A percentile compares a stretch with the other conserved stretches of the same genome.
Conservation (phyloP, 805 yeast genomes). For the Myxozyma nipponensis region DNA sequence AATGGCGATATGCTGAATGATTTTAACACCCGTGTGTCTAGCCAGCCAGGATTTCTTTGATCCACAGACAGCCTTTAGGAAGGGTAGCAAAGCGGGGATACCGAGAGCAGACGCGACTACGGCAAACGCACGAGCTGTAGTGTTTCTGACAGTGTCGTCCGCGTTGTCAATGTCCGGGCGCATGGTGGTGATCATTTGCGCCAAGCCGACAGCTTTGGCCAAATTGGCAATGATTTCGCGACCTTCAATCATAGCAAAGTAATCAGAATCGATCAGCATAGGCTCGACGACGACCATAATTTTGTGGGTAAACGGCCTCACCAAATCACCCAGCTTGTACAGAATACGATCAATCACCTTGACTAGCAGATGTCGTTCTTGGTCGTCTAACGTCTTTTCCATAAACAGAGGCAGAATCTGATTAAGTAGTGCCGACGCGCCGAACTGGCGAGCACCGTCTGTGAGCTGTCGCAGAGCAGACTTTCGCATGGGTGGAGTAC, state of each 20-base stretch:
- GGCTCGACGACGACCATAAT: conserved; percentile 75
- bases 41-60: conserved; percentile 78
- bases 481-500: conserved; percentile 65
- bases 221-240: conserved; percentile 71
- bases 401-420: conserved; percentile 71
- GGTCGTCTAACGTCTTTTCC: conserved; percentile 70
- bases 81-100: conserved; percentile 66
- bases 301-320: conserved; percentile 70
- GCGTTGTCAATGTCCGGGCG: conserved; percentile 78
- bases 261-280: conserved; percentile 71
- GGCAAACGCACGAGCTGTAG: conserved; percentile 76
- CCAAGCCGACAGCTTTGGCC: conserved; percentile 76
- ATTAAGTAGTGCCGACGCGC: conserved; percentile 65
- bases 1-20: conserved; percentile 70
- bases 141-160: conserved; percentile 75
- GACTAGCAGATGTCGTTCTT: conserved; percentile 76
- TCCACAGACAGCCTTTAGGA: conserved; percentile 71
- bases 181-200: conserved; percentile 71
- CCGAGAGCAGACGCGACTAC: conserved; percentile 81
- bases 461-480: conserved; percentile 62
- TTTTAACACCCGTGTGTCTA: conserved; percentile 75
- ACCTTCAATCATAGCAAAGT: conserved; percentile 70
- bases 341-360: conserved; percentile 70
- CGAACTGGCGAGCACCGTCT: conserved; percentile 59
- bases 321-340: conserved; percentile 57